Percentiles rank a stretch among this genome's conserved stretches.
These are phyloP conservation scores for Paramecium tetraurelia DNA, from an alignment of 73 alveolate genomes.

Conservation along the genomic window DNA sequence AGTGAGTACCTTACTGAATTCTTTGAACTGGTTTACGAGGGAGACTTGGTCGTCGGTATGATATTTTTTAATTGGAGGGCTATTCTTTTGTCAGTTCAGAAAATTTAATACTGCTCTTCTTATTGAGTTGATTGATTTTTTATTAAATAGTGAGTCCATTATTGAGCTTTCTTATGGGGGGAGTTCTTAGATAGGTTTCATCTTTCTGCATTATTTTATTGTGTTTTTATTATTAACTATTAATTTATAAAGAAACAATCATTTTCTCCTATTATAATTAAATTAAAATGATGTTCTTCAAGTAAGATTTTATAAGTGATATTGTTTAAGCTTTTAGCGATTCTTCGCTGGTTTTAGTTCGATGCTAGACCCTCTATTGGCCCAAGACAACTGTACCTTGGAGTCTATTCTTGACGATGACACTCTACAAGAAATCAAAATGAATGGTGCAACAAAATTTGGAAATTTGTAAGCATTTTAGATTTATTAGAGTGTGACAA, in stretches of 20 bases:
- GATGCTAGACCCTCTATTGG: background rate
- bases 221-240: background rate
- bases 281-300: slow-evolving; percentile 25
- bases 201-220: background rate
- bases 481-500: background rate
- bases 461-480: background rate
- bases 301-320: background rate
- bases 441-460: slow-evolving; percentile 5
- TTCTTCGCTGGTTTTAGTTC: slow-evolving; percentile 38
- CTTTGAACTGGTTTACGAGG: background rate
- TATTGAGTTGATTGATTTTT: background rate
- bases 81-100: slow-evolving; percentile 3
- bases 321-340: background rate
- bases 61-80: background rate
- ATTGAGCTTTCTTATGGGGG: background rate
- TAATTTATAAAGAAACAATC: background rate
- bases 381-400: background rate
- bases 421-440: background rate
- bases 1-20: background rate
- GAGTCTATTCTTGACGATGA: slow-evolving; percentile 28
- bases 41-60: background rate
- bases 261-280: background rate
- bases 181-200: background rate
- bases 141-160: background rate
- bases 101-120: background rate